A percentile compares a stretch with the other conserved stretches of the same genome.
Evolutionary conservation across 441 rosid genomes (phyloP).

Genomic region (Populus trichocarpa): DNA sequence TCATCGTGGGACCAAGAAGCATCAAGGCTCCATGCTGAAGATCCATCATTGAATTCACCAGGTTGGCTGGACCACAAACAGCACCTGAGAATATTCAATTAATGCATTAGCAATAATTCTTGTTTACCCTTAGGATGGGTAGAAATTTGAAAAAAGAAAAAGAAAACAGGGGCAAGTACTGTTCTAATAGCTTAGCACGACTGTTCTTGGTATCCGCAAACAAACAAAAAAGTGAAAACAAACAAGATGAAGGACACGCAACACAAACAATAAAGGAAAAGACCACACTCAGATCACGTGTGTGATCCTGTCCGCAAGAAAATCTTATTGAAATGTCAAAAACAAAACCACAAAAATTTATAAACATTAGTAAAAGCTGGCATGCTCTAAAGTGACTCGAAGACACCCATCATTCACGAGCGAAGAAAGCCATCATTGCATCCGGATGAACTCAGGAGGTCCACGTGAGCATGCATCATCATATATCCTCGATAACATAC

Average conservation of each 20-base stretch:
- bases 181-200: too few relatives aligned
- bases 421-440: too few relatives aligned
- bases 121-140: not conserved
- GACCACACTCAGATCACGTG: slow-evolving; percentile 6
- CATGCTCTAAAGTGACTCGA: not conserved
- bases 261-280: slow-evolving; percentile 1
- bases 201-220: too few relatives aligned
- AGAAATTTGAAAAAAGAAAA: not conserved
- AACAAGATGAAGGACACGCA: not conserved
- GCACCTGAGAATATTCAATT: slow-evolving; percentile 50
- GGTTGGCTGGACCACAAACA: slow-evolving; percentile 76
- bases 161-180: not conserved
- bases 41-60: slow-evolving; percentile 95
- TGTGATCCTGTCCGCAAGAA: not conserved
- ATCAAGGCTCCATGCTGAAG: slow-evolving; percentile 77
- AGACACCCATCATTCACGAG: not conserved
- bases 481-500: not conserved
- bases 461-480: not conserved
- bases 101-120: not conserved
- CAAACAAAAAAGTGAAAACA: too few relatives aligned
- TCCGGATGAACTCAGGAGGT: not conserved
- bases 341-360: not conserved
- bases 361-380: not conserved
- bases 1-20: slow-evolving; percentile 98
- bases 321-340: not conserved